These are phyloP conservation scores for Avena insularis DNA, from an alignment of 176 grass and related monocot genomes.

Conservation along the genomic window DNA sequence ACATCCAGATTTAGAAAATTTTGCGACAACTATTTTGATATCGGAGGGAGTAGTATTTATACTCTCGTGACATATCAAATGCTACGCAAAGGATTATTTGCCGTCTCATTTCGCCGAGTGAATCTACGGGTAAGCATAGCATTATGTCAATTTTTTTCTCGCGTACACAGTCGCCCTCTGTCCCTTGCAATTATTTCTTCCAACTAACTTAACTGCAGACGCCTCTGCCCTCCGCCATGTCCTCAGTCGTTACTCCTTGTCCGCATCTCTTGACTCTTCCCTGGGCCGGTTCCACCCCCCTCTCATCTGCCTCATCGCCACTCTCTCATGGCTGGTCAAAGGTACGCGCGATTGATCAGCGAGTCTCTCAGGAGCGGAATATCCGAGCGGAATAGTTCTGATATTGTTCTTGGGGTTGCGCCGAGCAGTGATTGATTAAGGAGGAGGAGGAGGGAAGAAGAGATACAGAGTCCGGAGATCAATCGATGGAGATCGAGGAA, in stretches of 20 bases:
- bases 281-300: constrained; percentile 6
- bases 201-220: constrained; percentile 46
- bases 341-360: neutral
- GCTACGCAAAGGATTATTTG: neutral
- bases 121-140: constrained; percentile 18
- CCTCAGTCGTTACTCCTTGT: constrained; percentile 27
- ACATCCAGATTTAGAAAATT: too few relatives aligned
- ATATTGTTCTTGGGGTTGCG: neutral
- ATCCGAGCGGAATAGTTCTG: neutral
- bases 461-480: constrained; percentile 10
- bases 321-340: constrained; percentile 33
- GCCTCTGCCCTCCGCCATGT: constrained; percentile 8
- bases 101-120: neutral
- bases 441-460: neutral
- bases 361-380: neutral
- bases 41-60: too few relatives aligned
- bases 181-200: neutral
- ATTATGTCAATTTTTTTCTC: neutral
- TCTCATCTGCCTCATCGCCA: neutral
- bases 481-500: constrained; percentile 89
- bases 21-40: too few relatives aligned
- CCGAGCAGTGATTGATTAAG: constrained; percentile 26
- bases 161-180: neutral
- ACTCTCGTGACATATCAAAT: too few relatives aligned
- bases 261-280: constrained; percentile 35